These are phyloP conservation scores for Mycosphaerelloides madeirae DNA, from an alignment of 2,329 filamentous ascomycete species.

Conservation along the genomic window DNA sequence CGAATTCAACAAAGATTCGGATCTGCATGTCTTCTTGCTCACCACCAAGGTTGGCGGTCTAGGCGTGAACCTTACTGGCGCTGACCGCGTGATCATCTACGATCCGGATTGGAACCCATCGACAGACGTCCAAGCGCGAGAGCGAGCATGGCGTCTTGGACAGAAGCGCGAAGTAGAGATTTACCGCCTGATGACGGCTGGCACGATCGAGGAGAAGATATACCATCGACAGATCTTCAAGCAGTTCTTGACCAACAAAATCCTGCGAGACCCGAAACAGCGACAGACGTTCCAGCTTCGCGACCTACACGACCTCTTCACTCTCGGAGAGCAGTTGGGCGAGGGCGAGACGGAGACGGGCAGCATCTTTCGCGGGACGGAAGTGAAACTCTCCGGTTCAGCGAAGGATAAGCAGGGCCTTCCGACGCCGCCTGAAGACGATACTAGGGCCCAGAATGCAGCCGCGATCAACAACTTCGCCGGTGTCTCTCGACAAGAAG, in stretches of 20 bases:
- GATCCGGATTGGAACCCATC: conserved; percentile 99
- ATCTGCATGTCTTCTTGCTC: conserved; percentile 81
- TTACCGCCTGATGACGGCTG: conserved; percentile 95
- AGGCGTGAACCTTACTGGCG: conserved; percentile 90
- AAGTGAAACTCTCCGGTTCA: conserved; percentile 58
- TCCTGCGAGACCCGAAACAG: conserved; percentile 89
- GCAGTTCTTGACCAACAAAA: conserved; percentile 94
- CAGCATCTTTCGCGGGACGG: conserved; percentile 79
- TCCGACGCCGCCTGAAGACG: conserved; percentile 28
- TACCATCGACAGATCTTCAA: conserved; percentile 99
- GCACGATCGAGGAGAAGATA: conserved; percentile 98
- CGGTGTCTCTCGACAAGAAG: conserved; percentile 43
- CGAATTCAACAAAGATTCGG: conserved; percentile 77
- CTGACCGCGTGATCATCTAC: conserved; percentile 94
- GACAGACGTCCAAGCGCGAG: conserved; percentile 89
- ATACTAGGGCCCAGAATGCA: conserved; percentile 11
- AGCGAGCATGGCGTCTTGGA: conserved; percentile 90
- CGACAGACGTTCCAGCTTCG: conserved; percentile 84
- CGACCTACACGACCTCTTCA: conserved; percentile 89
- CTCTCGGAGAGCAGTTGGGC: conserved; percentile 60
- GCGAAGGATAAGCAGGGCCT: conserved; percentile 27
- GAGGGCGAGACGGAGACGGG: conserved; percentile 72
- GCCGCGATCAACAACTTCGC: conserved; percentile 30
- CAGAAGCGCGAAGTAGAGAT: conserved; percentile 95
- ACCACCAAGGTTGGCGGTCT: conserved; percentile 94